Conservation (phyloP, 164 flowering plant species). For the Sextonia rubra region DNA sequence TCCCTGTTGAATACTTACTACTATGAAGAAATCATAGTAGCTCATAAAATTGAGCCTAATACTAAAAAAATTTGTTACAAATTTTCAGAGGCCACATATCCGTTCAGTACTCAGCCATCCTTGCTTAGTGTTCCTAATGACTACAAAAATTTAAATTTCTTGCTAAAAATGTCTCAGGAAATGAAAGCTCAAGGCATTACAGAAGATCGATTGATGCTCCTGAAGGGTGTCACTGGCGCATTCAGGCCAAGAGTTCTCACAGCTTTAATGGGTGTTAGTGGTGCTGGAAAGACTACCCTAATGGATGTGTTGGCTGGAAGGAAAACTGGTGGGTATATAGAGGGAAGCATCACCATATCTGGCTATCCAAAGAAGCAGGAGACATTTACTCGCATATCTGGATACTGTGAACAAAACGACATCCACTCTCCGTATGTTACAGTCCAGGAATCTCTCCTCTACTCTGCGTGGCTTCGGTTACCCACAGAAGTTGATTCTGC, state of each 20-base stretch:
- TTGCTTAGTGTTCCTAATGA: not conserved
- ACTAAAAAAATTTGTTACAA: not conserved
- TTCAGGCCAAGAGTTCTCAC: constrained; percentile 14
- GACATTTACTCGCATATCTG: constrained; percentile 35
- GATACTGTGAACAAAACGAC: constrained; percentile 46
- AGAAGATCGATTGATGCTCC: constrained; percentile 20
- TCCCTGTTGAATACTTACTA: not conserved
- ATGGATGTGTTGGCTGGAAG: constrained; percentile 80
- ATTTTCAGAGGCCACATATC: not conserved
- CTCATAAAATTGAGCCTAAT: not conserved
- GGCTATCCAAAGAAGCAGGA: constrained; percentile 34
- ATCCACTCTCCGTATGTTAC: constrained; percentile 32
- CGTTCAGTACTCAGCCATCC: not conserved
- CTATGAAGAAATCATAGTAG: not conserved
- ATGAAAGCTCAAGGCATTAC: constrained; percentile 28
- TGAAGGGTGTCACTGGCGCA: constrained; percentile 10
- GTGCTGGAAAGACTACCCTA: constrained; percentile 67
- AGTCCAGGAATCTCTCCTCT: constrained; percentile 40
- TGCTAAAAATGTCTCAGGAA: not conserved
- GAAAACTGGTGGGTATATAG: constrained; percentile 55
- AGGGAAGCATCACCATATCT: constrained; percentile 15
- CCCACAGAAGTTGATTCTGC: constrained; percentile 28
- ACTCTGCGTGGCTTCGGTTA: constrained; percentile 54
- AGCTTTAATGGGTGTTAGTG: constrained; percentile 13
- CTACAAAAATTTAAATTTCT: not conserved